Evolutionary conservation across 805 yeast genomes (phyloP), one percentile per base, ranked within the genome.

Genomic region (Yamadazyma ubonensis): DNA sequence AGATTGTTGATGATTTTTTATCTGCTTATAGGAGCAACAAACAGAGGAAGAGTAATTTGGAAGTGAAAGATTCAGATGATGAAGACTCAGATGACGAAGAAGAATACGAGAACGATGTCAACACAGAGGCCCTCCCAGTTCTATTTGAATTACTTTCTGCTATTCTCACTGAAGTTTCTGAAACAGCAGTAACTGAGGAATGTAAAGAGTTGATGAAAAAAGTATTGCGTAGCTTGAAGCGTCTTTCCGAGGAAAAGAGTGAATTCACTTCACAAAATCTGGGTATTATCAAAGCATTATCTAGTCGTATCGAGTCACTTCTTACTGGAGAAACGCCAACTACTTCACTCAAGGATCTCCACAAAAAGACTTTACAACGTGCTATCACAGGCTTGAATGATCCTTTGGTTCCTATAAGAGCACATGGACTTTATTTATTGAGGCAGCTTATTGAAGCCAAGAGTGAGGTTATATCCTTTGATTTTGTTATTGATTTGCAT

Each of bases 351-450:
- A 42, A 44, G 29, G 68, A 65, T 8, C 41, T 54, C 6, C 75
- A 81, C 33, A 57, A 58, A 19, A 63, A 61, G 17, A 45, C 59
- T 0, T 61, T 84, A 33, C 71, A 75, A 11, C 67, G 76, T 22
- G 96, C 96, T 0, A 62, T 86, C 26, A 65, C 74, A 1, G 77
- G 81, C 43, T 59, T 93, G 30, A 79, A 79, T 41, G 96, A 90
- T 59, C 85, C 90, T 0, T 62, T 84, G 30, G 81, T 86, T 3
- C 96, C 98, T 0, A 76, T 91, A 2, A 70, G 89, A 39, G 98
- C 95, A 0, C 89, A 86, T 58, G 98, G 98, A 0, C 62, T 93
- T 6, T 76, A 75, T 46, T 59, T 81, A 17, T 58, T 91, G 21
- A 67, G 87, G 20, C 70, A 73, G 41, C 65, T 88, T 30, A 68